Percentiles rank a stretch among this genome's conserved stretches.
phyloP scores from a whole-genome alignment of 805 yeast species.

The Crinitomyces ghanaensis region DNA sequence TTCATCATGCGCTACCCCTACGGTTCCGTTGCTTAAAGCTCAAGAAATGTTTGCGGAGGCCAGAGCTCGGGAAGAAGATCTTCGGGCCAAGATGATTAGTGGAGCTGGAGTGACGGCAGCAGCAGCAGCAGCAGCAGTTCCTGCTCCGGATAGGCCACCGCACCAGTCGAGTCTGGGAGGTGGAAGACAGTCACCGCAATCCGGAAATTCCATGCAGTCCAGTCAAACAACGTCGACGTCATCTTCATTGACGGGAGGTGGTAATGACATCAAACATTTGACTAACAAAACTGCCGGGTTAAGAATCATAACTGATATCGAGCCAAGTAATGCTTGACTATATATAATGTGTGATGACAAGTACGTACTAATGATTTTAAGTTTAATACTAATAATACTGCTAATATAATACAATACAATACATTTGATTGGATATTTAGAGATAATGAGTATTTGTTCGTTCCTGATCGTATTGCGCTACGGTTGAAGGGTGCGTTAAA shows the following conservation, averaged over 20 bases:
- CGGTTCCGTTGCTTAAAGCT: conserved; percentile 77
- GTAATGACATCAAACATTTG: conserved; percentile 13
- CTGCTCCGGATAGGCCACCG: conserved; percentile 1
- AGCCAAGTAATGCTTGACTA: too few species aligned
- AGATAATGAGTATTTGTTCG: too few species aligned
- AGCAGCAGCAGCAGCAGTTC: neutral
- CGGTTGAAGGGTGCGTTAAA: too few species aligned
- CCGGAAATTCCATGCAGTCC: conserved; percentile 15
- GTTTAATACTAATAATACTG: too few species aligned
- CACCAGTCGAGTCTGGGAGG: conserved; percentile 4
- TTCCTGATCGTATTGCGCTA: too few species aligned
- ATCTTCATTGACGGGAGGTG: conserved; percentile 10
- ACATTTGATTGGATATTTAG: too few species aligned
- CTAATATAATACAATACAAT: too few species aligned
- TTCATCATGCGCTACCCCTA: conserved; percentile 91
- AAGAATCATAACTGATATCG: conserved; percentile 15
- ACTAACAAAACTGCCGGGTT: conserved; percentile 18
- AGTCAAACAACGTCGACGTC: conserved; percentile 16
- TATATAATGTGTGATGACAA: too few species aligned
- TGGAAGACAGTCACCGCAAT: conserved; percentile 15
- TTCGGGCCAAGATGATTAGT: conserved; percentile 17
- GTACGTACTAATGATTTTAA: too few species aligned
- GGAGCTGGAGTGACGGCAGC: conserved; percentile 13
- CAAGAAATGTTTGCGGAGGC: conserved; percentile 78
- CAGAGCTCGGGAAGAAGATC: conserved; percentile 16